A percentile compares a stretch with the other conserved stretches of the same genome.
Conservation (phyloP, 2,329 filamentous ascomycete species). For the Talaromyces verruculosus region DNA sequence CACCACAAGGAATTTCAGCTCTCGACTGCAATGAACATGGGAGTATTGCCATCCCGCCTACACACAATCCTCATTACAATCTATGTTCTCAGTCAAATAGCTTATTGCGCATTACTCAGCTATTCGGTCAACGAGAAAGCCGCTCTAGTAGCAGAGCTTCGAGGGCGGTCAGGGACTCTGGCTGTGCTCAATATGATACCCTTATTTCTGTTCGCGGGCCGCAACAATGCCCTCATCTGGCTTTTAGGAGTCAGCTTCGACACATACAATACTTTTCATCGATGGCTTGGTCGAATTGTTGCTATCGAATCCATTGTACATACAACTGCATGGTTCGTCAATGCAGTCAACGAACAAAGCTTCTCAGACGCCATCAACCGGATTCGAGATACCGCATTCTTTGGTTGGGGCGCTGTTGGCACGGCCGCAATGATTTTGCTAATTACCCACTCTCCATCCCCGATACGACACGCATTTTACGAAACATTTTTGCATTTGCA, state of each 20-base stretch:
- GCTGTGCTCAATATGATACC: slow-evolving; percentile 90
- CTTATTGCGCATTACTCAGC: slow-evolving; percentile 62
- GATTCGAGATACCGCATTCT: slow-evolving; percentile 42
- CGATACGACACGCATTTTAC: slow-evolving; percentile 48
- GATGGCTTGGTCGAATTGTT: slow-evolving; percentile 77
- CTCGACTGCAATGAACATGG: slow-evolving; percentile 66
- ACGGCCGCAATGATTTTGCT: slow-evolving; percentile 44
- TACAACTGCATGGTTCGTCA: slow-evolving; percentile 73
- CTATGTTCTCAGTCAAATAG: slow-evolving; percentile 72
- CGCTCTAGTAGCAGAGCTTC: slow-evolving; percentile 73
- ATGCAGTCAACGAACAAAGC: slow-evolving; percentile 51
- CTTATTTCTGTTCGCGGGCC: slow-evolving; percentile 80
- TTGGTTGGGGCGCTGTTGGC: slow-evolving; percentile 48
- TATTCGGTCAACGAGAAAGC: slow-evolving; percentile 45
- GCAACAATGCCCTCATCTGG: slow-evolving; percentile 88
- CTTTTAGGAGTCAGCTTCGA: slow-evolving; percentile 88
- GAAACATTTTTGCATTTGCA: slow-evolving; percentile 51
- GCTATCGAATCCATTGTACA: slow-evolving; percentile 71
- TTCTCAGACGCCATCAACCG: slow-evolving; percentile 36
- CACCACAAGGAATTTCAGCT: slow-evolving; percentile 75
- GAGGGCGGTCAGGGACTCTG: slow-evolving; percentile 80
- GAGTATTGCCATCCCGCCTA: slow-evolving; percentile 76
- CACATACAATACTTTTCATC: slow-evolving; percentile 87
- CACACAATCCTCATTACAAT: slow-evolving; percentile 67
- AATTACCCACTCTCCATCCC: slow-evolving; percentile 45